Evolutionary conservation across 768 basidiomycete species (phyloP), one percentile per base, ranked within the genome.

Genomic region (Psilocybe cyanescens): DNA sequence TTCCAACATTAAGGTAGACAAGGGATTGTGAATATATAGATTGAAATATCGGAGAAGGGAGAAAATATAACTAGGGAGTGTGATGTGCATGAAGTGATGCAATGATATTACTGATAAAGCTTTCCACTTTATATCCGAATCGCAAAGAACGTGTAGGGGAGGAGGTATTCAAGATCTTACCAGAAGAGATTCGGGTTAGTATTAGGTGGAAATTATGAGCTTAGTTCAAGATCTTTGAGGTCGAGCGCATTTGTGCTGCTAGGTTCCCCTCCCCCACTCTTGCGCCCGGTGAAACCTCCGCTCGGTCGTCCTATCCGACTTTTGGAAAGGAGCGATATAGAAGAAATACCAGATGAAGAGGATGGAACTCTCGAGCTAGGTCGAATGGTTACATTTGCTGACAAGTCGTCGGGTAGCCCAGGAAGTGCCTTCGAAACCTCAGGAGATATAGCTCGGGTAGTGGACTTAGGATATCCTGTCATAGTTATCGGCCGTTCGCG

Each of bases 261-360:
- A n/a, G 68, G 39, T 44, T 72, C 68, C 14, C 63, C 69, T 30
- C 66, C 67, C 55, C 68, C 72, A 57, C 71, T 75, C 49, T 71
- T 66, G 14, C 72, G 70, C 12, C 74, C 73, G 39, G 64, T 59
- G 19, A 64, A 52, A 3, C 64, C 70, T 16, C 72, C 74, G 55
- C 79, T 83, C 33, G 82, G 80, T 56, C 82, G 76, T 29, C 83
- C 83, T 58, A 80, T 80, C 46, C 86, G 72, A 77, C 85, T 80
- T 73, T 83, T 78, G 54, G 81, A 71, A 57, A 84, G 65, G 55
- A 70, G 64, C n/a, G 76, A 55, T 17, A 72, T 71, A n/a, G 66
- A 61, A 46, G 66, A 48, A 9, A 50, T 31, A 14, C 70, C 61
- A 51, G 55, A 55, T 30, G 81, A 76, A 5, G 78, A 24, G 24